Percentiles rank a stretch among this genome's conserved stretches.
Evolutionary conservation across 306 rosid species (phyloP).

Genomic region (Begonia loranthoides): DNA sequence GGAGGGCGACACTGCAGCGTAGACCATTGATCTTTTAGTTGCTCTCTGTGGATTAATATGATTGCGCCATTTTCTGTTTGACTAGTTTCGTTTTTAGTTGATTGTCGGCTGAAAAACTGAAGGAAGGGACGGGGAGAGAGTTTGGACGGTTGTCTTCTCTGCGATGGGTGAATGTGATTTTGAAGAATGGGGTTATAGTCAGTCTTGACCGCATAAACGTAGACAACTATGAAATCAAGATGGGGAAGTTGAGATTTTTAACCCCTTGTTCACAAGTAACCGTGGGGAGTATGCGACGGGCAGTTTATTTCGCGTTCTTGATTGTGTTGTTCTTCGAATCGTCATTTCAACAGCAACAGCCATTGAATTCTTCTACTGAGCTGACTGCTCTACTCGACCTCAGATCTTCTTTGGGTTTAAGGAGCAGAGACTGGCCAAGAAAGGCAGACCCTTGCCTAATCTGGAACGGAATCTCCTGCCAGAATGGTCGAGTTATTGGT

Average conservation of each 20-base stretch:
- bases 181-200: slow-evolving; percentile 1
- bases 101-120: not conserved
- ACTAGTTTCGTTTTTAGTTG: not conserved
- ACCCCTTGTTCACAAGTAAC: slow-evolving; percentile 1
- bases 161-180: slow-evolving; percentile 6
- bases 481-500: slow-evolving; percentile 62
- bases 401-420: slow-evolving; percentile 72
- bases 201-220: not conserved
- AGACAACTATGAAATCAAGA: not conserved
- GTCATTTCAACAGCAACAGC: slow-evolving; percentile 39
- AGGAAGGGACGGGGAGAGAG: not conserved
- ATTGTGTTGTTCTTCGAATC: slow-evolving; percentile 31
- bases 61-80: not conserved
- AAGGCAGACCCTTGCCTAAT: slow-evolving; percentile 64
- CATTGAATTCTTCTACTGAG: slow-evolving; percentile 40
- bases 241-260: slow-evolving; percentile 4
- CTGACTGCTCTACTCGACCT: slow-evolving; percentile 48
- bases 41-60: not conserved
- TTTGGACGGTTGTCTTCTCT: not conserved
- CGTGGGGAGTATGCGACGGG: slow-evolving; percentile 7
- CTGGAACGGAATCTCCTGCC: slow-evolving; percentile 60
- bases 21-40: not conserved
- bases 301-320: slow-evolving; percentile 13
- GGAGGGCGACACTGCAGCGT: not conserved
- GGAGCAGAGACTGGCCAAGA: slow-evolving; percentile 77